Conservation (phyloP, 2,329 filamentous ascomycete genomes). For the Ceratocystis cubensis region DNA sequence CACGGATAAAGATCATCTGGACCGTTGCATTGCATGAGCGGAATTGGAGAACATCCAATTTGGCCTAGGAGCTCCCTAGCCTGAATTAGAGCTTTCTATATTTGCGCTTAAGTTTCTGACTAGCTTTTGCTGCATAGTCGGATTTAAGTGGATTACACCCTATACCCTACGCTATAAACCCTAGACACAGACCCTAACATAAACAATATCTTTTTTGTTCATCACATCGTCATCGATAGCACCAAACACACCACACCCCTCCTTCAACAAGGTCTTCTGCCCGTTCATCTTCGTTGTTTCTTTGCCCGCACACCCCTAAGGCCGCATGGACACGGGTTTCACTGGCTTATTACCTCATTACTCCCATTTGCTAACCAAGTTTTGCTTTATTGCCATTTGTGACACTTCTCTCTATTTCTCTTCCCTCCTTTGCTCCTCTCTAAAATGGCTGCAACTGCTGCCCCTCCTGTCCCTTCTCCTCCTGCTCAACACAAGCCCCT, state of each 20-base stretch:
- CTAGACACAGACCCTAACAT: not conserved
- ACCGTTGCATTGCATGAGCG: not conserved
- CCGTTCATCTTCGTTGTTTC: not conserved
- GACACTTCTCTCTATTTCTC: not conserved
- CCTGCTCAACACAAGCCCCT: not conserved
- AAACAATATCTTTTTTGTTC: not conserved
- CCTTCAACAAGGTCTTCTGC: not conserved
- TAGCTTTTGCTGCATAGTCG: not conserved
- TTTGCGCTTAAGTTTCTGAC: not conserved
- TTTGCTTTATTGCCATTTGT: not conserved
- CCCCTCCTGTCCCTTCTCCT: not conserved
- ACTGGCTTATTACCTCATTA: not conserved
- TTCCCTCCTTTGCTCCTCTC: not conserved
- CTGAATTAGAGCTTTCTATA: not conserved
- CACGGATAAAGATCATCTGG: not conserved
- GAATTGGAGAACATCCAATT: not conserved
- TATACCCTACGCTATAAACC: not conserved
- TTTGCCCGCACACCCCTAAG: not conserved
- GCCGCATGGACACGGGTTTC: not conserved
- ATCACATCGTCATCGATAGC: not conserved
- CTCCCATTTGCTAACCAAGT: not conserved
- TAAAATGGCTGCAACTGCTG: slow-evolving; percentile 8
- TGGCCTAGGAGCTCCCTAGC: not conserved
- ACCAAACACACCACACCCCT: not conserved
- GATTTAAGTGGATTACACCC: not conserved